Evolutionary conservation across 2,329 filamentous ascomycete species (phyloP).

Genomic region (Magnaporthiopsis incrustans): DNA sequence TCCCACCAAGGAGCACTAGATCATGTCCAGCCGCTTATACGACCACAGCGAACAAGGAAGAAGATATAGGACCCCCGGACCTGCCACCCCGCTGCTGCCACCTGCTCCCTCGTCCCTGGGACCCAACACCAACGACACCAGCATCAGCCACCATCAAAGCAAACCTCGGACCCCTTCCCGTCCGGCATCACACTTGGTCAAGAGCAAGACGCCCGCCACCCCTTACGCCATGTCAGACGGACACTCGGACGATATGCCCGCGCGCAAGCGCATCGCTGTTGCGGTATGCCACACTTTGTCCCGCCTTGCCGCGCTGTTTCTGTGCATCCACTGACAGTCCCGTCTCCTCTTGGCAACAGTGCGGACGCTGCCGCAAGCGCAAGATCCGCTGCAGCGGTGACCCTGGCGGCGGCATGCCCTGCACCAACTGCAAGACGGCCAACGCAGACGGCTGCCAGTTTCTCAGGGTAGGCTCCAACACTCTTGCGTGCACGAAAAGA

Average conservation of each 20-base stretch:
- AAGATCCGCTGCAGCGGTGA: slow-evolving; percentile 96
- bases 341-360: slow-evolving; percentile 43
- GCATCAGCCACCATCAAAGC: neutral
- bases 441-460: slow-evolving; percentile 68
- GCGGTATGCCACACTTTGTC: slow-evolving; percentile 35
- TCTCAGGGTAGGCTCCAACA: slow-evolving; percentile 53
- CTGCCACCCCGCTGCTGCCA: neutral
- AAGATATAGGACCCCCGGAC: slow-evolving; percentile 1
- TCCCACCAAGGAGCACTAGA: no score
- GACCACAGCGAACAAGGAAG: neutral
- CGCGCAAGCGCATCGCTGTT: slow-evolving; percentile 51
- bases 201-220: neutral
- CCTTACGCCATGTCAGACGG: slow-evolving; percentile 29
- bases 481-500: neutral
- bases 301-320: neutral
- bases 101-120: neutral
- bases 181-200: neutral
- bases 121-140: neutral
- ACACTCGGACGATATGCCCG: slow-evolving; percentile 31
- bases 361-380: slow-evolving; percentile 78
- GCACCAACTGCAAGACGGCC: slow-evolving; percentile 72
- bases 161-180: neutral
- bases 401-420: slow-evolving; percentile 65
- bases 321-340: neutral
- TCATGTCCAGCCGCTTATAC: no score